Evolutionary conservation across 2,329 filamentous ascomycete genomes (phyloP).

Genomic region (Sarocladium oryzae): DNA sequence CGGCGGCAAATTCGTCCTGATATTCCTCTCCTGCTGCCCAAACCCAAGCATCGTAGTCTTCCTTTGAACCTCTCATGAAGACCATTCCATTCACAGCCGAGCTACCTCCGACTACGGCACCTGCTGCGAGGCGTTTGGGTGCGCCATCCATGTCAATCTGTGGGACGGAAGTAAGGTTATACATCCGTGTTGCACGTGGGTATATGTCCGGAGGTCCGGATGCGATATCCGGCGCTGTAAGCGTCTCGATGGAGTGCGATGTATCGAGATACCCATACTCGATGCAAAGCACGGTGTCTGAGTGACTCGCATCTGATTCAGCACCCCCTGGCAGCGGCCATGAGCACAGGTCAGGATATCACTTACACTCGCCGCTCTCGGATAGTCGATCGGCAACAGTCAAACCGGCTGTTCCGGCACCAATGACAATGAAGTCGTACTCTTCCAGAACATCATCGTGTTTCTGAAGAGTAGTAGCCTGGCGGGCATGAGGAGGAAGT

Average conservation of each 20-base stretch:
- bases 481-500: neutral
- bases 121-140: constrained; percentile 12
- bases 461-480: neutral
- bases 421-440: constrained; percentile 7
- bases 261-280: constrained; percentile 15
- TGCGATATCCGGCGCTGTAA: constrained; percentile 5
- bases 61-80: constrained; percentile 19
- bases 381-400: constrained; percentile 6
- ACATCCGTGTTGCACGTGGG: constrained; percentile 18
- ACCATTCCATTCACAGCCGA: constrained; percentile 22
- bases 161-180: constrained; percentile 19
- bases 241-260: constrained; percentile 9
- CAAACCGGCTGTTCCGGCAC: constrained; percentile 6
- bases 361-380: constrained; percentile 7
- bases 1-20: constrained; percentile 9
- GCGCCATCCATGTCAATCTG: constrained; percentile 17
- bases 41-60: constrained; percentile 22
- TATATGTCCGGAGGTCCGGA: constrained; percentile 12
- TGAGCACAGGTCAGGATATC: too few relatives aligned
- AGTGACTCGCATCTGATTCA: too few relatives aligned
- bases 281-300: constrained; percentile 16
- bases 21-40: constrained; percentile 11
- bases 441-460: neutral
- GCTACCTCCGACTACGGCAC: constrained; percentile 21
- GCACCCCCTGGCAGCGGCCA: too few relatives aligned